Percentiles rank a stretch among this genome's conserved stretches.
phyloP scores from a whole-genome alignment of 176 grass and related monocot species.

The Oryza glaberrima region DNA sequence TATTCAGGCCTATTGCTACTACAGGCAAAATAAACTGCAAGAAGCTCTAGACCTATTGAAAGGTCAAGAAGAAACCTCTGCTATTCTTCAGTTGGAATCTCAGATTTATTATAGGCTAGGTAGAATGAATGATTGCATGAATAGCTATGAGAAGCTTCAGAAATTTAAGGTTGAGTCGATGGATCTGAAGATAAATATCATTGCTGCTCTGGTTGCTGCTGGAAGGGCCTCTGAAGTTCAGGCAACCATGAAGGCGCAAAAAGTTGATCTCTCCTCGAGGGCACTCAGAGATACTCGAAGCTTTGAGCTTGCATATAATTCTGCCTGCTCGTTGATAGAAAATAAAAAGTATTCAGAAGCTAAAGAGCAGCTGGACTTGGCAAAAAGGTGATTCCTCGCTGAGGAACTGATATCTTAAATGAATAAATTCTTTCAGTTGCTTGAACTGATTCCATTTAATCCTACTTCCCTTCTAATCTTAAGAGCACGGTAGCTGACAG shows the following conservation, averaged over 20 bases:
- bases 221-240: slow-evolving; percentile 85
- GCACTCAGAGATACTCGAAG: slow-evolving; percentile 70
- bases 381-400: slow-evolving; percentile 67
- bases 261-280: slow-evolving; percentile 63
- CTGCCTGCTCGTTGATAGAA: slow-evolving; percentile 90
- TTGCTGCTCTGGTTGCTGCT: slow-evolving; percentile 79
- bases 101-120: slow-evolving; percentile 90
- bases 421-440: neutral
- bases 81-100: slow-evolving; percentile 85
- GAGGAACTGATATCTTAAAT: slow-evolving; percentile 18
- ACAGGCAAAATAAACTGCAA: slow-evolving; percentile 91
- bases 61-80: slow-evolving; percentile 62
- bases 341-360: slow-evolving; percentile 86
- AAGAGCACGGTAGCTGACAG: neutral
- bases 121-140: slow-evolving; percentile 87
- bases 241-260: slow-evolving; percentile 67
- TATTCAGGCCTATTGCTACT: slow-evolving; percentile 89
- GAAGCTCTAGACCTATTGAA: slow-evolving; percentile 75
- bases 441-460: slow-evolving; percentile 13
- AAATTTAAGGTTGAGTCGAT: slow-evolving; percentile 81
- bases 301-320: slow-evolving; percentile 94
- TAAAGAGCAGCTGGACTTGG: slow-evolving; percentile 76
- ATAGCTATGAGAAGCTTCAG: slow-evolving; percentile 86
- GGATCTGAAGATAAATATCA: slow-evolving; percentile 87
- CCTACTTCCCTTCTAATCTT: neutral